Base-by-base conservation (phyloP, 768 basidiomycete species). In the Asterophora parasitica region DNA sequence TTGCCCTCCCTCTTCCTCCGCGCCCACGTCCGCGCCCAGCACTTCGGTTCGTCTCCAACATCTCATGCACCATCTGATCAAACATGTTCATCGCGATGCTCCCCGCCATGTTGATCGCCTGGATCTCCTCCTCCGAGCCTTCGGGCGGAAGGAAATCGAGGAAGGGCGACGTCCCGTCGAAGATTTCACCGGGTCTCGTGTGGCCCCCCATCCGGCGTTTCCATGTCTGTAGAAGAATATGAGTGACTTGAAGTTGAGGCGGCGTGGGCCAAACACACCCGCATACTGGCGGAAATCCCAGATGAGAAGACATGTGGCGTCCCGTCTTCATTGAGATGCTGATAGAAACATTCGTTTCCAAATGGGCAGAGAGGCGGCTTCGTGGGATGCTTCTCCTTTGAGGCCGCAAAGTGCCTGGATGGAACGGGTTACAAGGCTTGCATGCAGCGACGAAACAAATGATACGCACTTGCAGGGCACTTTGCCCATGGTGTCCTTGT, bases 321-420 rank as follows among this genome's bases (percentile, higher is more conserved):
- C 9, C 88, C 88, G 54, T 90, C 88, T 0, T 68, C 65, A 19
- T 83, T 82, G 41, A 67, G 55, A 58, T 92, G 88, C 55, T 79
- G 75, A 59, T 89, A 92, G 61, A 92, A 88, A 60, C 88, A 92
- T 49, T 91, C 88, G 40, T 72, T 71, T 35, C 88, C 88, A 54
- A 87, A 92, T 0, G 86, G 88, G 64, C 88, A 92, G 44, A 76
- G 75, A 0, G 82, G 75, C 0, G 82, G 81, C 39, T 67, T 70
- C 12, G 58, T 57, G 7, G 63, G 59, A 43, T 63, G 58, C 37
- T 65, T 62, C 7, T 63, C 61, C 32, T 68, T 67, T 3, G 85
- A 81, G 35, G 69, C 61, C 49, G 76, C 67, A 61, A 89, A 89
- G 58, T 87, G 81, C 43, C 85, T 88, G 46, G 20, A 41, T 33